Base-by-base conservation (phyloP, 371 early-diverging fungal species). In the Mortierella sp. region DNA sequence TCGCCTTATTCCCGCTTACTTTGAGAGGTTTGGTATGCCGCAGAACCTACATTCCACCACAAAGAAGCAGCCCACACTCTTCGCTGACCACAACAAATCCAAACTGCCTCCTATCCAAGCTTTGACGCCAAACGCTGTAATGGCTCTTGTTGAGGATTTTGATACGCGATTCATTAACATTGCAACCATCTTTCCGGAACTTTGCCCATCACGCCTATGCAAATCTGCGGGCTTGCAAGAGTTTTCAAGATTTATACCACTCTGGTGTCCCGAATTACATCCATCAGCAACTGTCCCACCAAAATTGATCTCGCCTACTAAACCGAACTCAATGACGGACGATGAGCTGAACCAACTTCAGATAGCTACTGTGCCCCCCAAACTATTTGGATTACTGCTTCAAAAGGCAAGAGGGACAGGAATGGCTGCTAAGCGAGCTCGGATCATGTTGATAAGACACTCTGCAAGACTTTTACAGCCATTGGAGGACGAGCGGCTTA, bases 1-100 rank as follows among this genome's bases (percentile, higher is more conserved):
- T 22, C 66, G 72, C 22, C 60, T 72, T 18, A 40, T 22, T 2
- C 66, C 66, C 14, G 22, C 18, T 11, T 72, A 59, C 62, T 52
- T 72, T 58, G 24, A 64, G 26, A 26, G 18, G 20, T 22, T 22
- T 24, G 62, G 43, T 6, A 26, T 60, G 39, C 12, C 5, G 24
- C 18, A 18, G 14, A n/a, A 4, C 4, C 55, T 28, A 55, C 28
- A 11, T 14, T 10, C 28, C 16, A 12, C 12, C 8, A 18, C 45
- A 45, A 28, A 24, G 11, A 30, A 24, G 28, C 8, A 60, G 43
- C 47, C 43, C 26, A 24, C 5, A 43, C 22, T 22, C 26, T 26
- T n/a, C 40, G 40, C 18, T 10, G 62, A 26, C 20, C 12, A 52
- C 26, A 49, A 45, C 30, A 43, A 30, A 16, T 11, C 39, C 8